These are phyloP conservation scores for Teratosphaeria epicoccoides DNA, from an alignment of 2,329 filamentous ascomycete genomes.

Conservation along the genomic window DNA sequence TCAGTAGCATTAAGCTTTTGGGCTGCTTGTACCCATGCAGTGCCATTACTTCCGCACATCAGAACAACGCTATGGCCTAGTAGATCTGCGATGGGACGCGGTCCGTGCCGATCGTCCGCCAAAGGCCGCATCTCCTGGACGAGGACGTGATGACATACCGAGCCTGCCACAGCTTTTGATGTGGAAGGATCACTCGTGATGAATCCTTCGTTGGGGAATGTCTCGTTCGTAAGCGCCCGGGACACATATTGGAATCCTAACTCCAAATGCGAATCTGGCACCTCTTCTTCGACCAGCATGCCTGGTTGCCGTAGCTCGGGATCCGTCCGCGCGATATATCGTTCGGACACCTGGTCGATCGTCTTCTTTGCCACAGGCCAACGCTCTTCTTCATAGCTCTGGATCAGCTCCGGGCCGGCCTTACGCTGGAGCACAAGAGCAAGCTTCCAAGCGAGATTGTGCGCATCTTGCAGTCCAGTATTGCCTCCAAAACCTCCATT, in stretches of 20 bases:
- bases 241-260: constrained; percentile 9
- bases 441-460: constrained; percentile 9
- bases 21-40: constrained; percentile 3
- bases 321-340: constrained; percentile 7
- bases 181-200: constrained; percentile 5
- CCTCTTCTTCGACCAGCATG: constrained; percentile 7
- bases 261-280: constrained; percentile 9
- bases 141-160: constrained; percentile 7
- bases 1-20: not conserved
- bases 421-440: constrained; percentile 9
- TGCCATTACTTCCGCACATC: constrained; percentile 3
- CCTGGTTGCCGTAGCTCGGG: constrained; percentile 6
- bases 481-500: constrained; percentile 37
- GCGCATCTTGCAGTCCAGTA: constrained; percentile 8
- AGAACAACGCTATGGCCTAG: constrained; percentile 6
- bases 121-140: not conserved
- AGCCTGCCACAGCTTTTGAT: constrained; percentile 5
- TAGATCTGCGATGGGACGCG: constrained; percentile 6
- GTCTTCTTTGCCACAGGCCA: constrained; percentile 8
- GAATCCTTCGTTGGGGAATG: not conserved
- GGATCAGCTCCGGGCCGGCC: constrained; percentile 3
- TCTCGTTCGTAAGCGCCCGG: constrained; percentile 1
- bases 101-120: not conserved
- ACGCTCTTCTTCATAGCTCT: constrained; percentile 8
- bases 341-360: constrained; percentile 7